These are phyloP conservation scores for Starmera stellimalicola DNA, from an alignment of 1,139 yeast genomes.

Conservation along the genomic window DNA sequence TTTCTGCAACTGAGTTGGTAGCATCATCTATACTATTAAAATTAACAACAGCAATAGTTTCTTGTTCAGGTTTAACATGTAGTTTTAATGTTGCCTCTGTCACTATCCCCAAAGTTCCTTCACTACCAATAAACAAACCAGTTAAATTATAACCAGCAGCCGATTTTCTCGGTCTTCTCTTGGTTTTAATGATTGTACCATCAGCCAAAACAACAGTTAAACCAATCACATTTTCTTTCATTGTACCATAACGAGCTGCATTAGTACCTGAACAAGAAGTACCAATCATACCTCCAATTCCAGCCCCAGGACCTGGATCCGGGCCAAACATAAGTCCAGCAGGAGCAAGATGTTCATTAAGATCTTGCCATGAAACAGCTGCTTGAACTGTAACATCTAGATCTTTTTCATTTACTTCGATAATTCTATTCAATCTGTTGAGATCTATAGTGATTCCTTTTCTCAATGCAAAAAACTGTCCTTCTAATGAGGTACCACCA, in stretches of 20 bases:
- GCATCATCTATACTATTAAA: conserved; percentile 48
- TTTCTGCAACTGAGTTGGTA: conserved; percentile 46
- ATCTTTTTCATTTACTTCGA: conserved; percentile 45
- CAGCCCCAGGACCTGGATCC: conserved; percentile 75
- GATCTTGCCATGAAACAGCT: conserved; percentile 61
- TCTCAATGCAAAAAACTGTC: conserved; percentile 70
- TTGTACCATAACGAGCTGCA: conserved; percentile 63
- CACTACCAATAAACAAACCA: conserved; percentile 60
- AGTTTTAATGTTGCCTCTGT: conserved; percentile 66
- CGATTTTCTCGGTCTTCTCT: conserved; percentile 63
- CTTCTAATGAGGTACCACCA: conserved; percentile 79
- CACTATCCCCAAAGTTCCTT: conserved; percentile 69
- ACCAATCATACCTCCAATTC: conserved; percentile 61
- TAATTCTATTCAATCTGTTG: conserved; percentile 41
- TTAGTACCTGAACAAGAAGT: conserved; percentile 70
- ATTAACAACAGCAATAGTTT: conserved; percentile 58
- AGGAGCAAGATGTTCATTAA: conserved; percentile 35
- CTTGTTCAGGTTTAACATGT: conserved; percentile 53
- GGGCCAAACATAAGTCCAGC: conserved; percentile 42
- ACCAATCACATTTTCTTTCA: conserved; percentile 52
- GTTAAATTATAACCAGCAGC: conserved; percentile 72
- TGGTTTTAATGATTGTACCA: conserved; percentile 58
- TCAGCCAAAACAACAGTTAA: conserved; percentile 61
- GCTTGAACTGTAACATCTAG: conserved; percentile 61
- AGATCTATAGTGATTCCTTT: conserved; percentile 57